A percentile compares a stretch with the other conserved stretches of the same genome.
Conservation (phyloP, 345 rosid genomes). For the Garcia nutans region DNA sequence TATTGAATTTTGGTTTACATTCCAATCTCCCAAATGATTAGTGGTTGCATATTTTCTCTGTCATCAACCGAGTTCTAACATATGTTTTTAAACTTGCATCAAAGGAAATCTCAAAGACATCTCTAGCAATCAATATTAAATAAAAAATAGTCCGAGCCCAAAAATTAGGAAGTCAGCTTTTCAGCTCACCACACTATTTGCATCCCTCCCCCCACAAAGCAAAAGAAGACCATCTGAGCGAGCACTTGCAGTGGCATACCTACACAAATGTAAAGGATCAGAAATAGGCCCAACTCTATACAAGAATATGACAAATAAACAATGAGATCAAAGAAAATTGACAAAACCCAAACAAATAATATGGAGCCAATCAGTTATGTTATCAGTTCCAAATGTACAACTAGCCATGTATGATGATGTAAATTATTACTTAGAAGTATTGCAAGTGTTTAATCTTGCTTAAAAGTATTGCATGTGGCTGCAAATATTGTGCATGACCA, state of each 20-base stretch:
- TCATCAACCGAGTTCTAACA: background rate
- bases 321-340: background rate
- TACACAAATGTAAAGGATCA: conserved; percentile 32
- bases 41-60: background rate
- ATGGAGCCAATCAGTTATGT: background rate
- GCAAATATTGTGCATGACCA: background rate
- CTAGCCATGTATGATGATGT: background rate
- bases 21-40: background rate
- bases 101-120: background rate
- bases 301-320: background rate
- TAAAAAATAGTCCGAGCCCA: background rate
- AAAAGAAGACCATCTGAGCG: conserved; percentile 99
- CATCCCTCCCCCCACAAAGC: conserved; percentile 99
- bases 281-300: conserved; percentile 11
- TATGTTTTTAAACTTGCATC: background rate
- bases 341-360: conserved; percentile 5
- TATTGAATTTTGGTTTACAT: background rate
- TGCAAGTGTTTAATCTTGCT: background rate
- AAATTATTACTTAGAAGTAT: background rate
- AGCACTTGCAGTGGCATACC: conserved; percentile 99
- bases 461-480: background rate
- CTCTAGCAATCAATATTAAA: background rate
- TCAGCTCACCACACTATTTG: conserved; percentile 85
- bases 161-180: conserved; percentile 3
- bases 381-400: background rate